phyloP scores from a whole-genome alignment of 2,329 filamentous ascomycete genomes.

The Fusarium anguioides region DNA sequence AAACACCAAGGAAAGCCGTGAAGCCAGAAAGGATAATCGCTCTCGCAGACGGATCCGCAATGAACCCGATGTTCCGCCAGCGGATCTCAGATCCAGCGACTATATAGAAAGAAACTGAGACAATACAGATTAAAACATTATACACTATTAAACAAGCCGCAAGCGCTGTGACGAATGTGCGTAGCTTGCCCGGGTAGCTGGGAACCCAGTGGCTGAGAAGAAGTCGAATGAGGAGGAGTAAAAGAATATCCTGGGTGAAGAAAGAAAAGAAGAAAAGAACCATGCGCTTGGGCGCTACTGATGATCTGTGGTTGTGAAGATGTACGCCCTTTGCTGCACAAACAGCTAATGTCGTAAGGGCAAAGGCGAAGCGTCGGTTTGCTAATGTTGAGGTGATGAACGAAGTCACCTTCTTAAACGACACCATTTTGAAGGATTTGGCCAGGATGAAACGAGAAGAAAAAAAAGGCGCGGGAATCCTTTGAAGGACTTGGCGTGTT shows the following conservation, averaged over 20 bases:
- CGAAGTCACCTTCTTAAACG: slow-evolving; percentile 22
- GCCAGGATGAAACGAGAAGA: not conserved
- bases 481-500: not conserved
- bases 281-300: slow-evolving; percentile 47
- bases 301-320: slow-evolving; percentile 47
- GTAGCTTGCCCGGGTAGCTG: slow-evolving; percentile 19
- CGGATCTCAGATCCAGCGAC: slow-evolving; percentile 51
- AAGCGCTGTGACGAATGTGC: slow-evolving; percentile 27
- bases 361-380: slow-evolving; percentile 49
- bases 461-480: not conserved
- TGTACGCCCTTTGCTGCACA: slow-evolving; percentile 49
- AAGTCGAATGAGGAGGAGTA: slow-evolving; percentile 49
- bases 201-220: slow-evolving; percentile 47
- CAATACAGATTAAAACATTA: slow-evolving; percentile 40
- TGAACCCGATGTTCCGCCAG: slow-evolving; percentile 52
- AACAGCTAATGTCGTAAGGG: slow-evolving; percentile 47
- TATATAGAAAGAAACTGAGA: slow-evolving; percentile 49
- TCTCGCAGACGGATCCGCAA: slow-evolving; percentile 48
- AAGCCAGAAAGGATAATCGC: slow-evolving; percentile 50
- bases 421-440: slow-evolving; percentile 1
- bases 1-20: slow-evolving; percentile 43
- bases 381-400: slow-evolving; percentile 41
- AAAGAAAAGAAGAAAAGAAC: slow-evolving; percentile 50
- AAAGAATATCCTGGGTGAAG: slow-evolving; percentile 49
- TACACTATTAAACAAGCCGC: slow-evolving; percentile 32